These are phyloP conservation scores for Panicum hallii DNA, from an alignment of 202 grass and related monocot species.

Conservation along the genomic window DNA sequence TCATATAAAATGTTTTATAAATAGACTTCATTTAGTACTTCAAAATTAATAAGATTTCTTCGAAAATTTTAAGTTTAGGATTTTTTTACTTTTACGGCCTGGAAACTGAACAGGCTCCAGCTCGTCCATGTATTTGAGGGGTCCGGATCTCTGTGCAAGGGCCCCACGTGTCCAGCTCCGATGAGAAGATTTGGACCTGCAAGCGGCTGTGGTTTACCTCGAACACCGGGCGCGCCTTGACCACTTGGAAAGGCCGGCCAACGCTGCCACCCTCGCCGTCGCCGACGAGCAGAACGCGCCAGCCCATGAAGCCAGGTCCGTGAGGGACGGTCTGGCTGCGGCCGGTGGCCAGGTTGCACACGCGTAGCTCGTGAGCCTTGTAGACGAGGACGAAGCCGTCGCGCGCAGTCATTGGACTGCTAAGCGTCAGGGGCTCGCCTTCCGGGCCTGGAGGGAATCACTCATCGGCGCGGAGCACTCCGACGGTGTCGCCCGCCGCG, in stretches of 20 bases:
- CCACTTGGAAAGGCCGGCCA: not conserved
- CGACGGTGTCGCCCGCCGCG: not conserved
- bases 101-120: too few relatives aligned
- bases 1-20: too few relatives aligned
- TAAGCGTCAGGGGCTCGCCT: not conserved
- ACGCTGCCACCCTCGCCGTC: not conserved
- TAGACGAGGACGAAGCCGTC: not conserved
- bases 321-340: not conserved
- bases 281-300: not conserved
- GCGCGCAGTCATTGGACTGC: not conserved
- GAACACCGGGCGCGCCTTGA: not conserved
- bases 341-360: not conserved
- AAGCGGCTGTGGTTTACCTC: fast-evolving
- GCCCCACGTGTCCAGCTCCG: not conserved
- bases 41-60: too few relatives aligned
- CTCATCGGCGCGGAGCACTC: not conserved
- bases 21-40: too few relatives aligned
- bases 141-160: not conserved
- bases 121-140: not conserved
- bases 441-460: not conserved
- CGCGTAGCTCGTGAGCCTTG: not conserved
- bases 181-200: not conserved
- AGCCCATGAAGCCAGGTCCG: too few relatives aligned
- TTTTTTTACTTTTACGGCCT: too few relatives aligned
- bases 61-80: too few relatives aligned